Evolutionary conservation across 169 alveolate species (phyloP), one percentile per base, ranked within the genome.

Genomic region (Plasmodium relictum): DNA sequence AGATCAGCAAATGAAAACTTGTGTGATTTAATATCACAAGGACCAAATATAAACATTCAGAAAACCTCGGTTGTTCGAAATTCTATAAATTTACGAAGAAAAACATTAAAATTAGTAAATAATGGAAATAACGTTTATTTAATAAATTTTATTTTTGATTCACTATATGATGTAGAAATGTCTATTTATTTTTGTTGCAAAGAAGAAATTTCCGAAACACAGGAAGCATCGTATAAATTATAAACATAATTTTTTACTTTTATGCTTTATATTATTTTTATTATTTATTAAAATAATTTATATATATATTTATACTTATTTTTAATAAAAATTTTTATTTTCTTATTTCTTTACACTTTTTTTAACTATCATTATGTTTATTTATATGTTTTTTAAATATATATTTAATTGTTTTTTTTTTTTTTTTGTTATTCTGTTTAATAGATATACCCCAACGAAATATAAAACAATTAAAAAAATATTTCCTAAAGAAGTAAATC

Each of bases 161-260:
- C 92, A 42, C 31, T 72, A 42, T 66, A 59, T 65, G 92, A 88
- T 18, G 92, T 88, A 18, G 88, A 88, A 45, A 59, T 88, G 39
- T 65, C 88, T 42, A 72, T 73, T 20, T 73, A 71, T 69, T 72
- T 88, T 22, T 63, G 88, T 58, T 74, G 89, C 26, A 73, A 72
- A 18, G 92, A 88, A 54, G 61, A 54, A 20, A 45, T 63, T 24
- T 12, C 76, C 20, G 80, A 78, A 26, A 41, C 39, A 52, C 76
- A 59, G 50, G 83, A 78, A 44, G 14, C 78, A 9, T 22, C 41
- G 89, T 78, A 78, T 18, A 16, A 0, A 16, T 52, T 52, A 16
- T 52, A 52, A 52, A 52, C 16, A 31, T 31, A 31, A 31, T 31
- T 31, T 69, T 31, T 54, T 20, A 22, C 26, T 56, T 54, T 14